These are phyloP conservation scores for Exsudoporus frostii DNA, from an alignment of 768 basidiomycete genomes.

Conservation along the genomic window DNA sequence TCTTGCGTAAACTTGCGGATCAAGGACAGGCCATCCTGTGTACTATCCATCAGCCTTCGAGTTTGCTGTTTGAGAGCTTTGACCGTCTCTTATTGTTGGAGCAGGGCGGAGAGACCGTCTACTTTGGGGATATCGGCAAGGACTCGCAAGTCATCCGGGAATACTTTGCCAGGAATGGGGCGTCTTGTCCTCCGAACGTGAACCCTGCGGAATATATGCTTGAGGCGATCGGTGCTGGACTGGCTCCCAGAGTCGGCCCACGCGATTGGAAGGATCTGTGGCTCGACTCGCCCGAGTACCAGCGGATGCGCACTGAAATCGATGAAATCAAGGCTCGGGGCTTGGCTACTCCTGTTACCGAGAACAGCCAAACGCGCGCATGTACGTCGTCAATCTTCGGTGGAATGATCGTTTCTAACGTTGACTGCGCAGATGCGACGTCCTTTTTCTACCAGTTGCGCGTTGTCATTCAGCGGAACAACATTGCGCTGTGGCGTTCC, in stretches of 20 bases:
- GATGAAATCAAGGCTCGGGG: slow-evolving; percentile 45
- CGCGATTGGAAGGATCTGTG: slow-evolving; percentile 88
- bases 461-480: slow-evolving; percentile 64
- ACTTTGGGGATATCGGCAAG: slow-evolving; percentile 84
- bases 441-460: slow-evolving; percentile 72
- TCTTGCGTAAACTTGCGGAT: slow-evolving; percentile 79
- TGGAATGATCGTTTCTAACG: not conserved
- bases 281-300: slow-evolving; percentile 65
- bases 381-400: slow-evolving; percentile 35
- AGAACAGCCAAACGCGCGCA: slow-evolving; percentile 41
- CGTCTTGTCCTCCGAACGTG: slow-evolving; percentile 63
- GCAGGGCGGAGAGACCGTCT: slow-evolving; percentile 86
- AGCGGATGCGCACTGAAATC: slow-evolving; percentile 42
- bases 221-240: slow-evolving; percentile 84
- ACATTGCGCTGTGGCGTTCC: slow-evolving; percentile 73
- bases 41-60: slow-evolving; percentile 87
- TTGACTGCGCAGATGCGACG: slow-evolving; percentile 57
- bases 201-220: slow-evolving; percentile 83
- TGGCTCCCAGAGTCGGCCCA: slow-evolving; percentile 65
- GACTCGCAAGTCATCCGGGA: slow-evolving; percentile 65
- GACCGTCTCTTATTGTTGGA: slow-evolving; percentile 68
- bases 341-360: slow-evolving; percentile 39
- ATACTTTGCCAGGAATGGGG: slow-evolving; percentile 78
- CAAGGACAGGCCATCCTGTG: slow-evolving; percentile 88
- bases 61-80: slow-evolving; percentile 84